Evolutionary conservation across 2,329 filamentous ascomycete genomes (phyloP), one percentile per base, ranked within the genome.

Genomic region (Remersonia thermophila): DNA sequence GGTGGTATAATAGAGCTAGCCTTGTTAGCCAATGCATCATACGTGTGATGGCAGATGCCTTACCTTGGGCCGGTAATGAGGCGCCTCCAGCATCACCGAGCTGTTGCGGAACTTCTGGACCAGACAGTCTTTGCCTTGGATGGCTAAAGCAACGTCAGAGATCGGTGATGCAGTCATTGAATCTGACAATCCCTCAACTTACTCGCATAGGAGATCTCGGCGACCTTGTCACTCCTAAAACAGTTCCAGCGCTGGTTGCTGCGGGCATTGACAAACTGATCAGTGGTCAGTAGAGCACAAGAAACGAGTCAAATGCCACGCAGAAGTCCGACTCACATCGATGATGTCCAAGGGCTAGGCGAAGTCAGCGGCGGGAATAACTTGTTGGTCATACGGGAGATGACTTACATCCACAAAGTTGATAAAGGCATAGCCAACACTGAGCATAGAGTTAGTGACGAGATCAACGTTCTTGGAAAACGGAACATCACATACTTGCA

Each of bases 101-200:
- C 85, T 94, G 62, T 98, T 98, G 26, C 91, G 79, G 53, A 98
- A 98, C 55, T 96, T 95, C 56, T 93, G 83, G 6, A 95, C 75
- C 0, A 96, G 68, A 45, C 84, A 89, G 52, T 94, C 86, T 44
- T 81, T 80, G 31, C 91, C 91, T 63, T 98, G 91, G 41, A 94
- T 89, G 10, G 87, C 82, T 86, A 39, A 29, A 33, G 14, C 10
- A 8, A 27, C 7, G 42, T 51, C 28, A 47, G 38, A 35, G 34
- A 63, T 37, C 7, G 33, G 62, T 52, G 32, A 44, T 36, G 23
- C 9, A 5, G 23, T 7, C n/a, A n/a, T n/a, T n/a, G n/a, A n/a
- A n/a, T n/a, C n/a, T n/a, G n/a, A n/a, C n/a, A 23, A 9, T 9
- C 9, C 20, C 5, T 23, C 20, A 9, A 67, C 80, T 62, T 59